Evolutionary conservation across 1,284 basidiomycete species (phyloP), one percentile per base, ranked within the genome.

Genomic region (Ustilago sp.): DNA sequence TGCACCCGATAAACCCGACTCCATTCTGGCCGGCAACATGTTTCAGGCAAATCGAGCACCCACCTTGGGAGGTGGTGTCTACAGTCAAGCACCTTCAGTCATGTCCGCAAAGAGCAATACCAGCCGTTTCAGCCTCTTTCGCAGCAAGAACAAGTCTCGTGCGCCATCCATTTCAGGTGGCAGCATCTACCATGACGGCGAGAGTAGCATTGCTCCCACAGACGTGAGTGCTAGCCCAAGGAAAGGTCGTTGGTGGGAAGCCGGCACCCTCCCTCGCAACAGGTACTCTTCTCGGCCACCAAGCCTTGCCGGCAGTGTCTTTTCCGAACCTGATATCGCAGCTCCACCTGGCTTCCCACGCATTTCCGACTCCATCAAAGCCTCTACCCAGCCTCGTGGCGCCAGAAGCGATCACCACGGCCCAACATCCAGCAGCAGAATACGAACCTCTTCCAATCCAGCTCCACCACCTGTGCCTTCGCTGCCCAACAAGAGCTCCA

Each of bases 191-290:
- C 55, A 73, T 35, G 72, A 80, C 31, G 71, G 71, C 12, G 57
- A 52, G n/a, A 78, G 73, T 61, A 80, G 70, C 38, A 59, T 75
- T 17, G 77, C 72, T 13, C 69, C 68, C 17, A 65, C 73, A n/a
- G 70, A 66, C 28, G n/a, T 72, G 34, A 61, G 59, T 19, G 31
- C 48, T 31, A 64, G 54, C 17, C 54, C 54, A 9, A 63, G 64
- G 4, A 80, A 79, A 51, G 61, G 63, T 23, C 57, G 80, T 9
- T 83, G 81, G 81, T 83, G 81, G 81, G 81, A 81, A 43, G 57
- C 63, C 39, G 74, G 69, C 19, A 72, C 61, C 45, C 41, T 77
- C 31, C 67, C 66, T 23, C 64, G 68, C 41, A 75, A 79, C 53
- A 59, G 59, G 23, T 71, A 68, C 39, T 61, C 64, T 23, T 62